Conservation (phyloP, 441 rosid genomes). For the Capsella rubella region DNA sequence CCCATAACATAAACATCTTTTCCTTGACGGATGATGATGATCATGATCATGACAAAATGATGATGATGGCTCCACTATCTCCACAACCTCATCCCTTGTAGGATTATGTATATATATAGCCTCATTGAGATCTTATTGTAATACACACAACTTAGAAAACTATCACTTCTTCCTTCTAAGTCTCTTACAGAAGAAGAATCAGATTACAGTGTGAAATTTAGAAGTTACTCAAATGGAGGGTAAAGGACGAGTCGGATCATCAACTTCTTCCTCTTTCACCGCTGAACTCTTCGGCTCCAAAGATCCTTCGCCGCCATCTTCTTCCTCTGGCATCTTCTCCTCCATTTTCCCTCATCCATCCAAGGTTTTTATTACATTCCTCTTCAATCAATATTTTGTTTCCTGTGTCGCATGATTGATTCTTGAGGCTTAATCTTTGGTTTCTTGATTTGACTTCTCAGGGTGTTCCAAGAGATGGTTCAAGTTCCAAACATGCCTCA, state of each 20-base stretch:
- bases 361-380: constrained; percentile 50
- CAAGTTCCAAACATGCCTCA: constrained; percentile 57
- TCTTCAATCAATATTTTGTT: not conserved
- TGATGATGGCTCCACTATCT: constrained; percentile 44
- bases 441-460: constrained; percentile 38
- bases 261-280: constrained; percentile 66
- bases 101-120: constrained; percentile 45
- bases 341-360: constrained; percentile 79
- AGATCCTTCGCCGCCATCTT: constrained; percentile 55
- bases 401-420: constrained; percentile 6
- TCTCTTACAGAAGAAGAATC: constrained; percentile 25
- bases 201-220: constrained; percentile 16
- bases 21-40: constrained; percentile 33
- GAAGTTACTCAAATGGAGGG: constrained; percentile 55
- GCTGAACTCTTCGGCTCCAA: constrained; percentile 80
- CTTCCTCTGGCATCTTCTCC: constrained; percentile 67
- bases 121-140: constrained; percentile 38
- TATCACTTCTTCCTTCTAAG: constrained; percentile 27
- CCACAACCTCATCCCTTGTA: constrained; percentile 28
- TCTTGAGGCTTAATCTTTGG: constrained; percentile 26
- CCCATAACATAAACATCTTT: constrained; percentile 32
- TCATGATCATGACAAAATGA: not conserved
- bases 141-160: constrained; percentile 35
- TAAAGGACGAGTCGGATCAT: constrained; percentile 57
- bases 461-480: constrained; percentile 59